Conservation (phyloP, 495 filamentous ascomycete species). For the Penicillium waksmanii region DNA sequence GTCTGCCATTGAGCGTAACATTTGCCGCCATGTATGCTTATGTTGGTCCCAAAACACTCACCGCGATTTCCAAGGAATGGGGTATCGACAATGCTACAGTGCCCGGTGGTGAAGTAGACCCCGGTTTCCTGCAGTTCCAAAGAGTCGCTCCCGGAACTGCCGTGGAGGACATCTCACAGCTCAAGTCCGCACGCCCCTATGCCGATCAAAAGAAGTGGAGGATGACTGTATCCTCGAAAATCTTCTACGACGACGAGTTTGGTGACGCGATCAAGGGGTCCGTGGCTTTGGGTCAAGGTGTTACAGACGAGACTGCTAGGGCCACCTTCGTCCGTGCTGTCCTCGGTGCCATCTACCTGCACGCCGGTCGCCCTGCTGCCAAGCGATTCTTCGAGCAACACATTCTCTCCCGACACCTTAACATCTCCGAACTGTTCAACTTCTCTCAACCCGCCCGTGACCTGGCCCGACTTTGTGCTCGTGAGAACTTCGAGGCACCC, state of each 20-base stretch:
- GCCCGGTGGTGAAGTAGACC: conserved; percentile 89
- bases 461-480: conserved; percentile 73
- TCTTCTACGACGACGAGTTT: conserved; percentile 80
- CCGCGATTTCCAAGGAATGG: conserved; percentile 77
- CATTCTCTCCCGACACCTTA: conserved; percentile 77
- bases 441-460: conserved; percentile 84
- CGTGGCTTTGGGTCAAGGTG: conserved; percentile 27
- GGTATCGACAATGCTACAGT: conserved; percentile 82
- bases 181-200: conserved; percentile 41
- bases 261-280: conserved; percentile 58
- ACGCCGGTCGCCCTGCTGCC: conserved; percentile 68
- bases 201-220: conserved; percentile 61
- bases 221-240: conserved; percentile 67
- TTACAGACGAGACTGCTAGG: conserved; percentile 53
- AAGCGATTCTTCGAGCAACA: conserved; percentile 83
- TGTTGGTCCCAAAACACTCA: conserved; percentile 70
- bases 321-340: conserved; percentile 78
- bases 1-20: conserved; percentile 80
- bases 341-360: conserved; percentile 81
- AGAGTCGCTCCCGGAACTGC: conserved; percentile 61
- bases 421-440: conserved; percentile 74
- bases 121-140: conserved; percentile 85
- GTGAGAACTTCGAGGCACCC: conserved; percentile 87
- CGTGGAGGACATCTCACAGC: conserved; percentile 20
- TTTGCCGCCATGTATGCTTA: conserved; percentile 84